Evolutionary conservation across 225 moss, liverwort and hornwort genomes (phyloP).

Genomic region (Pseudisothecium myosuroides): DNA sequence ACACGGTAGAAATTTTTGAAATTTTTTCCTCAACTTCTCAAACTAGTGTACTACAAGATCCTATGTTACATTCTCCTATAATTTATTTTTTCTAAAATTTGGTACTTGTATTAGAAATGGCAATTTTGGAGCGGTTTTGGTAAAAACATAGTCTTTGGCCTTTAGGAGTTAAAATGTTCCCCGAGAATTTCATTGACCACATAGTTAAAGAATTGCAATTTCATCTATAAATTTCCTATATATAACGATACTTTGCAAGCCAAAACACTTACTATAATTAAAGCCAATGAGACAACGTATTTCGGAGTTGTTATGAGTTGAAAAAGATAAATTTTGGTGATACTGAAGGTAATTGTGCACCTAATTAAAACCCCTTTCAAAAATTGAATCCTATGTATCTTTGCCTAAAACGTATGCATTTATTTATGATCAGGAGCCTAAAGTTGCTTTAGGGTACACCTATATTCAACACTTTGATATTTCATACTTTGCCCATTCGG

Average conservation of each 20-base stretch:
- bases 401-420: neutral
- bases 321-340: neutral
- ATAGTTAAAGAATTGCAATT: neutral
- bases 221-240: neutral
- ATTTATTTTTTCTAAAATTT: no score
- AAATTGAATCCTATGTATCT: neutral
- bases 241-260: neutral
- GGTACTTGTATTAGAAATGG: no score
- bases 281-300: neutral
- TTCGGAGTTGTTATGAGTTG: neutral
- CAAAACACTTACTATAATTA: no score
- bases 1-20: no score
- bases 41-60: no score
- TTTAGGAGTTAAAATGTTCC: neutral
- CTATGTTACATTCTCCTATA: no score
- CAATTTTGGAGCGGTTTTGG: no score
- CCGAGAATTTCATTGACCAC: neutral
- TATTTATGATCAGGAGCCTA: neutral
- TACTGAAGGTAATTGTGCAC: neutral
- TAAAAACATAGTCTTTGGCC: no score
- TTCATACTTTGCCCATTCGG: neutral
- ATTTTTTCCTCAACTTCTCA: no score
- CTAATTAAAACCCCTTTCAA: fast-evolving
- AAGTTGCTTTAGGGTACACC: fast-evolving
- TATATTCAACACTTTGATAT: neutral